Evolutionary conservation across 73 alveolate genomes (phyloP).

Genomic region (Paramecium tetraurelia): DNA sequence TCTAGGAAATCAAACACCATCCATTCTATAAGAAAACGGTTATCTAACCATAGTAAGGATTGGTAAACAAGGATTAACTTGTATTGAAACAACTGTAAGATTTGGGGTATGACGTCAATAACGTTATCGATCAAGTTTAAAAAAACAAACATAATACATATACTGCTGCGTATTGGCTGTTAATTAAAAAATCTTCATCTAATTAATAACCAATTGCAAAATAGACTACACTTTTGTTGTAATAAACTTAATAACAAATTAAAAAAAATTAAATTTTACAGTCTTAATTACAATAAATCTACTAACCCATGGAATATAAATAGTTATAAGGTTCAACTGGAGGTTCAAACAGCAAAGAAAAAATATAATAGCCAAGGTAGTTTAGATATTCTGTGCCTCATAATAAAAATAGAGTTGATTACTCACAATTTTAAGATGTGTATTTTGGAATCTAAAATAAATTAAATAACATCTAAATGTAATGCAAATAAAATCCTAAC

Average conservation of each 20-base stretch:
- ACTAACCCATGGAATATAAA: background rate
- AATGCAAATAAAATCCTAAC: background rate
- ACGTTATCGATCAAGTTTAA: background rate
- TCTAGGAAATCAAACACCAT: constrained; percentile 6
- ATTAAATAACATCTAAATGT: background rate
- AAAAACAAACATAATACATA: background rate
- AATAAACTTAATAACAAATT: background rate
- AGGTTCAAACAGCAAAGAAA: background rate
- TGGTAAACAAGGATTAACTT: background rate
- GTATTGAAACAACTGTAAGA: background rate
- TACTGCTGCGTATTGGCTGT: background rate
- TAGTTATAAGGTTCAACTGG: background rate
- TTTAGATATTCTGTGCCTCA: background rate
- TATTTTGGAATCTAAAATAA: background rate
- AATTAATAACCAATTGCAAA: background rate
- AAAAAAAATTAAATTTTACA: background rate
- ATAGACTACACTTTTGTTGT: background rate
- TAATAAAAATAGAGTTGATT: background rate
- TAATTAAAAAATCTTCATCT: background rate
- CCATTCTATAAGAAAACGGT: background rate
- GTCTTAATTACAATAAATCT: background rate
- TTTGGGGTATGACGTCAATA: constrained; percentile 8
- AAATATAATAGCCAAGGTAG: background rate
- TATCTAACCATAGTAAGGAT: background rate
- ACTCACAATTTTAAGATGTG: background rate